Conservation (phyloP, 1,139 yeast species). For the Geotrichum histeridarum region DNA sequence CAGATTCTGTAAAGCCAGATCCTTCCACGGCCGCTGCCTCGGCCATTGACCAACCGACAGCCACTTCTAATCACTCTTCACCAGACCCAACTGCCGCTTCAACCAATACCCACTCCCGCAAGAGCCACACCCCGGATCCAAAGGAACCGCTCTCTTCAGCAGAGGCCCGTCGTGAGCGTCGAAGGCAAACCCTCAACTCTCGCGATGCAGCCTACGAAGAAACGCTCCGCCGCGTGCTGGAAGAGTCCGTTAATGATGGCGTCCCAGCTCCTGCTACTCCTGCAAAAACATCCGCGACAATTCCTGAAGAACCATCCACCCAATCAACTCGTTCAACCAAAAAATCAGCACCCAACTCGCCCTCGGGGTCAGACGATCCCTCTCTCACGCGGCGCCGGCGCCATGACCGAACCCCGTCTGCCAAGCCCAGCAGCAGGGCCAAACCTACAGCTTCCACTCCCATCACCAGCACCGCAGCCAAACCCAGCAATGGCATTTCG, state of each 20-base stretch:
- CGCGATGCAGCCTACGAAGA: slow-evolving; percentile 61
- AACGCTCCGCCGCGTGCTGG: slow-evolving; percentile 61
- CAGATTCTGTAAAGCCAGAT: neutral
- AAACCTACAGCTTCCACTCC: neutral
- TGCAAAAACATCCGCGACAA: neutral
- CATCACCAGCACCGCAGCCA: neutral
- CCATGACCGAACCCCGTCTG: slow-evolving; percentile 2
- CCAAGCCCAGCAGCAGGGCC: slow-evolving; percentile 1
- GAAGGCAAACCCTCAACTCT: slow-evolving; percentile 15
- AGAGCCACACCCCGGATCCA: slow-evolving; percentile 3
- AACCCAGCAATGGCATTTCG: neutral
- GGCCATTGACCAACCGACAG: neutral
- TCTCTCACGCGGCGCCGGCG: slow-evolving; percentile 2
- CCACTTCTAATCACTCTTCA: neutral
- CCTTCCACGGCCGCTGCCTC: neutral
- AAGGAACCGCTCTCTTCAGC: slow-evolving; percentile 1
- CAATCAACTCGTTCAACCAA: slow-evolving; percentile 2
- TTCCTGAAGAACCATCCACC: slow-evolving; percentile 2
- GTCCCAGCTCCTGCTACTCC: slow-evolving; percentile 5
- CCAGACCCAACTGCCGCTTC: slow-evolving; percentile 1
- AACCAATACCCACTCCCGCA: neutral
- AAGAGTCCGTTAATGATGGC: slow-evolving; percentile 59
- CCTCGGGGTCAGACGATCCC: slow-evolving; percentile 14
- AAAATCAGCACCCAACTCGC: slow-evolving; percentile 2
- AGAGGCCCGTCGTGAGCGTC: slow-evolving; percentile 15